A percentile compares a stretch with the other conserved stretches of the same genome.
Conservation (phyloP, 768 basidiomycete species). For the Coprinopsis sp. region DNA sequence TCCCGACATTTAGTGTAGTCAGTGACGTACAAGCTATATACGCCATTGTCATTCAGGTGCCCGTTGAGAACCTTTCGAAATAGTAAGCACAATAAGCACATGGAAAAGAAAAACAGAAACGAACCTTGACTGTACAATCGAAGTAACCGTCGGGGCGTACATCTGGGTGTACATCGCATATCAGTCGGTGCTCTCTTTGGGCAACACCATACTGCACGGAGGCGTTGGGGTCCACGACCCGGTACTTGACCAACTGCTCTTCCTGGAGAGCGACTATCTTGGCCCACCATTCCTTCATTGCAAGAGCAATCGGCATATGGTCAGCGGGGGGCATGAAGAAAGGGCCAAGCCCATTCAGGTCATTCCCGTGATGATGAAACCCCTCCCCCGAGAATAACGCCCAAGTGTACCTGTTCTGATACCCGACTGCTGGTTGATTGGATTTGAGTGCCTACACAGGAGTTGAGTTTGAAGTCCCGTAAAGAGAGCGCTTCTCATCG, state of each 20-base stretch:
- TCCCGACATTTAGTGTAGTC: constrained; percentile 52
- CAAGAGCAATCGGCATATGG: not conserved
- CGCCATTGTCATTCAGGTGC: constrained; percentile 31
- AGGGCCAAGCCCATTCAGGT: not conserved
- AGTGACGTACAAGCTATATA: constrained; percentile 55
- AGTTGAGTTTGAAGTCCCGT: no score
- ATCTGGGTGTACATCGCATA: constrained; percentile 46
- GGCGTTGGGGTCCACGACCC: not conserved
- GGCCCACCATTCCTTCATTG: not conserved
- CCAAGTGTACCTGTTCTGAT: not conserved
- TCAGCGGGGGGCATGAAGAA: not conserved
- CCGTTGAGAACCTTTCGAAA: constrained; percentile 44
- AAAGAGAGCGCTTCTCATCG: not conserved
- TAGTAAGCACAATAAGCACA: not conserved
- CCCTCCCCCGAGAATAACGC: not conserved
- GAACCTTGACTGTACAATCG: constrained; percentile 59
- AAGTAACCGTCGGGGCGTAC: constrained; percentile 48
- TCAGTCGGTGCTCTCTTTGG: constrained; percentile 39
- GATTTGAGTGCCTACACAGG: not conserved
- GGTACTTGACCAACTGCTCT: constrained; percentile 13
- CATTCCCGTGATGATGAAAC: not conserved
- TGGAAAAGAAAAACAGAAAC: not conserved
- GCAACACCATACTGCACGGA: constrained; percentile 4
- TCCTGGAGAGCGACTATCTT: constrained; percentile 8
- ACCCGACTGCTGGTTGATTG: constrained; percentile 1